These are phyloP conservation scores for Pinguiococcus pyrenoidosus DNA, from an alignment of 108 stramenopile species.

Conservation along the genomic window DNA sequence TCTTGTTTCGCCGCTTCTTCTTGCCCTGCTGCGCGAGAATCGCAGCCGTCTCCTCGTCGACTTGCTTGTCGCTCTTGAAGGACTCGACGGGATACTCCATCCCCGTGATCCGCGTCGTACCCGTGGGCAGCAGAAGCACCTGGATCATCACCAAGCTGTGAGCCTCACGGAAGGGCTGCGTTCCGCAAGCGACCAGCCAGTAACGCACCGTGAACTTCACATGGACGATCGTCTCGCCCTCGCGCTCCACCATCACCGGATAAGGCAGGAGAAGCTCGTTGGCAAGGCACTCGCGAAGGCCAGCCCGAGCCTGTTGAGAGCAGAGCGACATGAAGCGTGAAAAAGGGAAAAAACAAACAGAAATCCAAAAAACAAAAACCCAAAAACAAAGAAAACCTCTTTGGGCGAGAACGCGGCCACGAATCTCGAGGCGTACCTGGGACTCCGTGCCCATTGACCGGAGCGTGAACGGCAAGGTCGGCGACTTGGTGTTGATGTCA, in stretches of 20 bases:
- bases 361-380: too few species aligned
- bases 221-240: slow-evolving; percentile 75
- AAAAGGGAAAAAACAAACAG: too few species aligned
- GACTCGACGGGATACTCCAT: slow-evolving; percentile 47
- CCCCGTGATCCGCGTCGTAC: slow-evolving; percentile 76
- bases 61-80: slow-evolving; percentile 63
- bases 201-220: slow-evolving; percentile 96
- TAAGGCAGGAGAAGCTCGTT: slow-evolving; percentile 85
- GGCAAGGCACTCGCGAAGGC: slow-evolving; percentile 73
- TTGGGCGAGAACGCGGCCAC: too few species aligned
- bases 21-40: slow-evolving; percentile 25
- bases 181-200: too few species aligned
- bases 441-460: slow-evolving; percentile 84
- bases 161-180: too few species aligned
- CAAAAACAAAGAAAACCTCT: too few species aligned
- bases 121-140: slow-evolving; percentile 77
- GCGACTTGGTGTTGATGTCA: slow-evolving; percentile 84
- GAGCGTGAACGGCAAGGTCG: slow-evolving; percentile 89
- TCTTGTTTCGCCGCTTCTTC: slow-evolving; percentile 30
- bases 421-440: slow-evolving; percentile 40
- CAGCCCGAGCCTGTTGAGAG: slow-evolving; percentile 74
- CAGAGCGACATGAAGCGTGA: too few species aligned
- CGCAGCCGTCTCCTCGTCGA: slow-evolving; percentile 66
- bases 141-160: too few species aligned
- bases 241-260: slow-evolving; percentile 74